A percentile compares a stretch with the other conserved stretches of the same genome.
These are phyloP conservation scores for Pichia exigua DNA, from an alignment of 805 yeast species.

Conservation along the genomic window DNA sequence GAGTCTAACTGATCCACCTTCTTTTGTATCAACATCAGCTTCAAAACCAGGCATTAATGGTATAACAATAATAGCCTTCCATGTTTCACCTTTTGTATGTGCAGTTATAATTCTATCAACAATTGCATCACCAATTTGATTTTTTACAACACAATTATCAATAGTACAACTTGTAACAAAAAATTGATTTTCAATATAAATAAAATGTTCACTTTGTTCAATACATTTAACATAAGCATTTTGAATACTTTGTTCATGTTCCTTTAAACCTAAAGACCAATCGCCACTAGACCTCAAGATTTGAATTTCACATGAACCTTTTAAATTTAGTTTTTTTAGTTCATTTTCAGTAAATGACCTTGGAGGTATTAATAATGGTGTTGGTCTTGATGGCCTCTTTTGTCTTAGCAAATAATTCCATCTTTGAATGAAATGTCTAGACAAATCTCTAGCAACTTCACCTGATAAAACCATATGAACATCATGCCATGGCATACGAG, in stretches of 20 bases:
- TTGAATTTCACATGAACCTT: constrained; percentile 90
- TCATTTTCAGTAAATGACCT: constrained; percentile 76
- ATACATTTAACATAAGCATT: constrained; percentile 86
- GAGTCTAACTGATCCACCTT: constrained; percentile 89
- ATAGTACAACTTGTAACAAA: constrained; percentile 84
- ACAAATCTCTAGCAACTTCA: constrained; percentile 84
- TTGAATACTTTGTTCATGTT: constrained; percentile 84
- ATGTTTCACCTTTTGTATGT: constrained; percentile 59
- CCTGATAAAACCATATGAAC: constrained; percentile 95
- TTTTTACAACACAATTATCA: constrained; percentile 77
- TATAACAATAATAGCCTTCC: constrained; percentile 89
- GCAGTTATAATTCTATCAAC: constrained; percentile 95
- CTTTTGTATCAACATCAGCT: constrained; percentile 85
- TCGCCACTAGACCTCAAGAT: constrained; percentile 79
- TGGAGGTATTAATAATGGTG: constrained; percentile 90
- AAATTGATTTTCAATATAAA: constrained; percentile 93
- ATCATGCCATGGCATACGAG: constrained; percentile 99
- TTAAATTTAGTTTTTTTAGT: constrained; percentile 47
- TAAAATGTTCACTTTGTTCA: constrained; percentile 86
- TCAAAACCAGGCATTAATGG: constrained; percentile 98
- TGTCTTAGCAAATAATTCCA: constrained; percentile 94
- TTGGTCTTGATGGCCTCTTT: constrained; percentile 88
- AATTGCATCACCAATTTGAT: constrained; percentile 90
- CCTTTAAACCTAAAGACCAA: constrained; percentile 88
- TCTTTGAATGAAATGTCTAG: constrained; percentile 93